Evolutionary conservation across 305 asterid genomes (phyloP).

Genomic region (Solanum hybrid): DNA sequence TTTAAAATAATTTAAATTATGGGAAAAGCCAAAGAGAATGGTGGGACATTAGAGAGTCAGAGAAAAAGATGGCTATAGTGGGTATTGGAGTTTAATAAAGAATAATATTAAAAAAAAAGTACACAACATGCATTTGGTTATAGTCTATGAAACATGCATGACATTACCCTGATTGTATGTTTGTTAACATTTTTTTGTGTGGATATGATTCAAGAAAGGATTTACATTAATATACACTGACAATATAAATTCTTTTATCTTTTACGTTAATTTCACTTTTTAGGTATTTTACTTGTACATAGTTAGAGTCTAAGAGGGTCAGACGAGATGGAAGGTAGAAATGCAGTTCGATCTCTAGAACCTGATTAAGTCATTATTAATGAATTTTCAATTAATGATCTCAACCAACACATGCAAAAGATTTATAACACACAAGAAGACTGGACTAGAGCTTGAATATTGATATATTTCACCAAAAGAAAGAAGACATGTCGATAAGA

Average conservation of each 20-base stretch:
- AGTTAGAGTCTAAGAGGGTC: not conserved
- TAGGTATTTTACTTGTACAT: not conserved
- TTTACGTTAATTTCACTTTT: not conserved
- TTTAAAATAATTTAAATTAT: slow-evolving; percentile 19
- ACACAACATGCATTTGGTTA: not conserved
- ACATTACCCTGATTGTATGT: not conserved
- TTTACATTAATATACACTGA: not conserved
- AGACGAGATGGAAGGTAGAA: not conserved
- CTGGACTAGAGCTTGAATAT: not conserved
- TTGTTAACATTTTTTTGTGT: not conserved
- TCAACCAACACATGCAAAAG: not conserved
- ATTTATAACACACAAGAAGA: not conserved
- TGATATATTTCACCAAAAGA: not conserved
- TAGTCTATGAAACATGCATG: not conserved
- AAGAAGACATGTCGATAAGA: not conserved
- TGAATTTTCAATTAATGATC: not conserved
- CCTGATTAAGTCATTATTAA: not conserved
- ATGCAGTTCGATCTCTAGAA: not conserved
- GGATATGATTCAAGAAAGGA: not conserved
- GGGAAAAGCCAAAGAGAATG: slow-evolving; percentile 28
- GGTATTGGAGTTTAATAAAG: not conserved
- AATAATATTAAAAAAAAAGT: not conserved
- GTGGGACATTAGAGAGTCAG: slow-evolving; percentile 31
- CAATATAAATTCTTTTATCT: too few species aligned
- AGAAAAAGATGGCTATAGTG: slow-evolving; percentile 9